Evolutionary conservation across 176 grass and related monocot genomes (phyloP).

Genomic region (Dendrocalamus sinicus): DNA sequence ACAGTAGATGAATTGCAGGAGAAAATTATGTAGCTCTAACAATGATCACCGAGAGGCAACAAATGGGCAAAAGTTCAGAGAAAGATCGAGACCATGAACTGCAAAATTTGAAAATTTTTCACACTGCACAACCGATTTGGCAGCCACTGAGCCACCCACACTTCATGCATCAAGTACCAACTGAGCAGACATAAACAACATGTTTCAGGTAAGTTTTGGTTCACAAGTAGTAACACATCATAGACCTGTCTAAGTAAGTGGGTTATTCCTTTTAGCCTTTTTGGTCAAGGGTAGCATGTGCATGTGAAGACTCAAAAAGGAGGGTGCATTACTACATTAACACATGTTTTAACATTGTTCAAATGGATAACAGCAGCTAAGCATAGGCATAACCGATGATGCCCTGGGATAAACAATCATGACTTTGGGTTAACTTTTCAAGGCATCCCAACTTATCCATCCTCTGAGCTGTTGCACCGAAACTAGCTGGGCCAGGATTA

Average conservation of each 20-base stretch:
- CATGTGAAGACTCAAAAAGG: slow-evolving; percentile 37
- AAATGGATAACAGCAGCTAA: slow-evolving; percentile 30
- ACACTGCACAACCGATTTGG: not conserved
- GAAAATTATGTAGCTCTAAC: not conserved
- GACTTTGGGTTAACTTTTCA: slow-evolving; percentile 1
- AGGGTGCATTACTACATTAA: not conserved
- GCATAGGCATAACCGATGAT: slow-evolving; percentile 28
- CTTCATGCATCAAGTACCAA: slow-evolving; percentile 19
- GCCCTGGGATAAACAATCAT: slow-evolving; percentile 2
- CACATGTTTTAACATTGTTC: slow-evolving; percentile 40
- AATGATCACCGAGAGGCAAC: not conserved
- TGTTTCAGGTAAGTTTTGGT: slow-evolving; percentile 7
- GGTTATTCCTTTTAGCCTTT: slow-evolving; percentile 16
- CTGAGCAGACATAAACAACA: not conserved
- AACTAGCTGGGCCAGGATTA: slow-evolving; percentile 18
- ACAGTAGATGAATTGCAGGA: not conserved
- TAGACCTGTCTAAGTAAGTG: slow-evolving; percentile 2
- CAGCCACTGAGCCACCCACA: not conserved
- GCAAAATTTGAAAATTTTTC: not conserved
- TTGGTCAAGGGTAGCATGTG: slow-evolving; percentile 35
- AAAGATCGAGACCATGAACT: not conserved
- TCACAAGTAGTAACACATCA: not conserved
- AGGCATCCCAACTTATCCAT: slow-evolving; percentile 2
- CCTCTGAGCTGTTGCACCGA: not conserved
- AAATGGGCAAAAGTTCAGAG: not conserved